Base-by-base conservation (phyloP, 1,284 basidiomycete species). In the Apiotrichum gamsii region DNA sequence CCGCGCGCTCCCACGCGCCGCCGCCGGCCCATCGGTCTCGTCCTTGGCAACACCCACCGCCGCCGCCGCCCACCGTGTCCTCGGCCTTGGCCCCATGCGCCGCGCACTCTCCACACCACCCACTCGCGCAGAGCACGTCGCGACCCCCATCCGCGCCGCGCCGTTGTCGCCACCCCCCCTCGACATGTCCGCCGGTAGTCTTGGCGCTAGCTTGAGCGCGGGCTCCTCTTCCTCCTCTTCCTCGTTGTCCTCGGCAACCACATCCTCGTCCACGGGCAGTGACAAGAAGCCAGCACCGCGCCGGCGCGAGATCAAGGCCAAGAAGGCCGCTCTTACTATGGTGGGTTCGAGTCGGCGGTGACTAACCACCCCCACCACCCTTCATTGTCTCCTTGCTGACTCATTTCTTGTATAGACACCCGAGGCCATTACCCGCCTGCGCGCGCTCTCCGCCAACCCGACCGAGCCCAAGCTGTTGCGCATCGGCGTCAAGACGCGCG, bases 401-500 rank as follows among this genome's bases (percentile, higher is more conserved):
- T 33, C 30, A 39, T 23, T n/a, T n/a, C n/a, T n/a, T n/a, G n/a
- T 14, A 13, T 59, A 96, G 93, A 89, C 90, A 21, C 84, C 90
- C 2, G 73, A 76, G 24, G 94, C 94, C 13, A 81, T 95, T 3
- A 71, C 74, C 11, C 82, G 87, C 24, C 77, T 96, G 33, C 79
- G 75, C 8, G 78, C 76, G 10, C 78, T 98, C 19, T 73, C 90
- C 49, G 46, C 65, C 10, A 62, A 61, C 28, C 64, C 66, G 9
- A 63, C 65, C 36, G 61, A 67, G n/a, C 91, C 93, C 1, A 88
- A 90, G 65, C 80, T 95, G 48, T 86, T 99, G 52, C 86, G 94
- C 8, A 90, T 99, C 52, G 90, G 91, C 28, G 91, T 98, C 38
- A 83, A 86, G 61, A 95, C 97, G 74, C 96, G 97, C 74, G 95